Evolutionary conservation across 306 rosid species (phyloP), one percentile per base, ranked within the genome.

Genomic region (Senna tora): DNA sequence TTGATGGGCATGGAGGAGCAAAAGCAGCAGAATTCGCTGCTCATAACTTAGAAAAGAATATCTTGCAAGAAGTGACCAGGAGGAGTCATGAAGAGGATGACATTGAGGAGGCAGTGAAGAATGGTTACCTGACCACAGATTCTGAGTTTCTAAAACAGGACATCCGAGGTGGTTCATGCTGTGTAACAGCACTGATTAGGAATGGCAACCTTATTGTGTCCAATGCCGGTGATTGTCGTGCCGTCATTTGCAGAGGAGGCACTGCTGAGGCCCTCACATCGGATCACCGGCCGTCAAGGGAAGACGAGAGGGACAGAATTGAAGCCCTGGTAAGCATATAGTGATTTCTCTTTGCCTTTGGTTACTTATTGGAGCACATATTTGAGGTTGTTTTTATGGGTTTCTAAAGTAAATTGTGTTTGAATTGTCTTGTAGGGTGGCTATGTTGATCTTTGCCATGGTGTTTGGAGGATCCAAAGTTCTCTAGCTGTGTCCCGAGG

Each of bases 401-500:
- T 43, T 70, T 38, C 77, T 53, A 4, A 73, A 14, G 71, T 11
- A 16, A 13, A 61, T 66, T 47, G 45, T 36, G 39, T 36, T 7
- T 36, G 77, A 70, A 68, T 52, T 54, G 42, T 56, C 59, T 53
- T 86, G 69, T 15, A 94, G 99, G 97, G 97, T 85, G 99, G 99
- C 75, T 94, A 86, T 80, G 96, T 94, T 36, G 97, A 94, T 86
- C 32, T 84, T 7, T 89, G 93, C 74, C 97, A 64, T 20, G 99
- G 99, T 19, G 80, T 84, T 42, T 91, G 97, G 99, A 85, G 99
- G 80, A 85, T 94, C 64, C 97, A 91, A 33, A 96, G 99, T 45
- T 89, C 93, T 56, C 89, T 94, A 0, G 99, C 97, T 72, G 95
- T 94, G 16, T 91, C 99, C 1, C 76, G 99, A 74, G 91, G 89